Base-by-base conservation (phyloP, 352 stramenopile species). In the Phytophthora citrophthora region DNA sequence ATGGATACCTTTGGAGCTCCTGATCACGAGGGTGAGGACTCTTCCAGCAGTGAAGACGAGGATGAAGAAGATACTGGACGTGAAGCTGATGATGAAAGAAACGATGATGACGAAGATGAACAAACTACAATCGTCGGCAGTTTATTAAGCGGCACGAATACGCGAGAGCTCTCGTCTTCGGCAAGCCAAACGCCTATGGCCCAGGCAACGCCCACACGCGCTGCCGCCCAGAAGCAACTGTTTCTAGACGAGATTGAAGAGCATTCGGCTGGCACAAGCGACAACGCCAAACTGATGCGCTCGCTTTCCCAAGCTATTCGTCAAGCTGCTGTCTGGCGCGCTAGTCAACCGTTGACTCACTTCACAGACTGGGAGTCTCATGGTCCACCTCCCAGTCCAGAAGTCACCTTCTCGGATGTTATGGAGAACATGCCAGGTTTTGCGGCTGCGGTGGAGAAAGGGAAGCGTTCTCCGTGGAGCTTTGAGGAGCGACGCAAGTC, bases 91-190 rank as follows among this genome's bases (percentile, higher is more conserved):
- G 60, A 86, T 44, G 83, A 91, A 40, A 39, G 70, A 12, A 83
- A 81, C 23, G 83, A 90, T 40, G 80, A 89, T 15, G 82, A 92
- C 47, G 83, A 90, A 34, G 83, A 93, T 44, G 87, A 93, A 41
- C 76, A 92, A 40, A 94, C 87, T 1, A 95, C 85, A 0, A 54
- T 94, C 5, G 83, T 95, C 8, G 87, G 87, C 1, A 94, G 85
- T 68, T 46, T 95, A 10, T 75, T 93, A 27, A 94, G 85, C 46
- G 80, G 70, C 26, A 89, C 86, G 16, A 88, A 82, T 31, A 57
- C 76, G 12, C 77, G 81, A 24, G 83, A 90, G 20, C 78, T 83
- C 18, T 57, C 67, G 0, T 44, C 69, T 13, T 77, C 72, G 1
- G 23, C 39, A 16, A 34, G 15, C 10, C 44, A 38, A 10, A 51